Percentiles rank a stretch among this genome's conserved stretches.
phyloP scores from a whole-genome alignment of 2,329 filamentous ascomycete species.

The Aspergillus caelatus region DNA sequence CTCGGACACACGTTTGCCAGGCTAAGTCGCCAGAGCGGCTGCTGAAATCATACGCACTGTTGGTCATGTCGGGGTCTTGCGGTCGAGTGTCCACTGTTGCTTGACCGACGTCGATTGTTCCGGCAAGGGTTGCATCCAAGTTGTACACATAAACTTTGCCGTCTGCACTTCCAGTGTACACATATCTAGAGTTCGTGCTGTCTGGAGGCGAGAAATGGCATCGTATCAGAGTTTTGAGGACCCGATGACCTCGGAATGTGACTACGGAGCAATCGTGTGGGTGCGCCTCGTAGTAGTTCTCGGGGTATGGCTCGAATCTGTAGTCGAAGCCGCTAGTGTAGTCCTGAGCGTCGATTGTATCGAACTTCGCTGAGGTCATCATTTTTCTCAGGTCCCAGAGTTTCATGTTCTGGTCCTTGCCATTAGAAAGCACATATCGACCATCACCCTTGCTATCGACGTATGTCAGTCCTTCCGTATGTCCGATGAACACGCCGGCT shows the following conservation, averaged over 20 bases:
- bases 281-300: slow-evolving; percentile 63
- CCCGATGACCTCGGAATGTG: slow-evolving; percentile 87
- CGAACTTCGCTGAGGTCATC: slow-evolving; percentile 68
- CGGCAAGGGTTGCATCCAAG: slow-evolving; percentile 81
- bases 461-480: slow-evolving; percentile 67
- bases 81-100: slow-evolving; percentile 68
- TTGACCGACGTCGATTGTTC: slow-evolving; percentile 73
- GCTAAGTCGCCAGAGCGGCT: slow-evolving; percentile 54
- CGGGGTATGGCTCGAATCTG: slow-evolving; percentile 59
- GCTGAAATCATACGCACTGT: slow-evolving; percentile 60
- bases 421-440: slow-evolving; percentile 89
- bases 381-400: slow-evolving; percentile 94
- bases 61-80: slow-evolving; percentile 54
- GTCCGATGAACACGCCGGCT: slow-evolving; percentile 66
- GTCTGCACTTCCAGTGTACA: slow-evolving; percentile 89
- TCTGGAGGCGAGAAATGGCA: slow-evolving; percentile 91
- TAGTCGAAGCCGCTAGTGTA: slow-evolving; percentile 67
- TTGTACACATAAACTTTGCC: slow-evolving; percentile 93
- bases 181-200: slow-evolving; percentile 86
- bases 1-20: slow-evolving; percentile 80
- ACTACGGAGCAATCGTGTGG: slow-evolving; percentile 88
- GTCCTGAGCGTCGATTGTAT: slow-evolving; percentile 53
- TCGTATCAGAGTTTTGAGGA: slow-evolving; percentile 86
- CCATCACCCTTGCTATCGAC: slow-evolving; percentile 83
- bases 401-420: slow-evolving; percentile 96